phyloP scores from a whole-genome alignment of 352 stramenopile species.

The Pythium utonaiense region DNA sequence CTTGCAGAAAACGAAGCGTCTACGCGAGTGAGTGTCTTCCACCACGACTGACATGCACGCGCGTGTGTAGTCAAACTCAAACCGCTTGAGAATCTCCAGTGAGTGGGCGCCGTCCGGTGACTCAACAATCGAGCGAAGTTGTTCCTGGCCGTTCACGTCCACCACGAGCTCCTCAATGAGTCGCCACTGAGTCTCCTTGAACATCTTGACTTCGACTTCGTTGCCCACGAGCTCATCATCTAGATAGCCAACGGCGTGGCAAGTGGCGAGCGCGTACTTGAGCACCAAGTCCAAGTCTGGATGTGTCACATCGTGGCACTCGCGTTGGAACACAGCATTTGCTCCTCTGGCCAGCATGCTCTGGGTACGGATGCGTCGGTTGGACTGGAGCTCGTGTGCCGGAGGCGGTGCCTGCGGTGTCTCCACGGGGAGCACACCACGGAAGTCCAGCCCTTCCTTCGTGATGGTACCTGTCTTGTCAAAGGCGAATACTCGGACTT shows the following conservation, averaged over 20 bases:
- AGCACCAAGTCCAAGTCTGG: slow-evolving; percentile 34
- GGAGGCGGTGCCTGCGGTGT: not conserved
- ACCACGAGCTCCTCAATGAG: slow-evolving; percentile 35
- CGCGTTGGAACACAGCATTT: slow-evolving; percentile 29
- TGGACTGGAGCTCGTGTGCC: slow-evolving; percentile 25
- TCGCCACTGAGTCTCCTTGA: slow-evolving; percentile 69
- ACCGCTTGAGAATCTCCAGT: slow-evolving; percentile 83
- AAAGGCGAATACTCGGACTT: slow-evolving; percentile 89
- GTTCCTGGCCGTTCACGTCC: slow-evolving; percentile 12
- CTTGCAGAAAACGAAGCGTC: slow-evolving; percentile 83
- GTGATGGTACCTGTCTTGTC: slow-evolving; percentile 93
- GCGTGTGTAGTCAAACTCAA: slow-evolving; percentile 89
- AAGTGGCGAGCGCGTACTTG: slow-evolving; percentile 71
- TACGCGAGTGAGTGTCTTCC: slow-evolving; percentile 46
- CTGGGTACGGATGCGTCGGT: not conserved
- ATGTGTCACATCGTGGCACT: slow-evolving; percentile 60
- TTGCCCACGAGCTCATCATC: slow-evolving; percentile 79
- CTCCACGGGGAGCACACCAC: slow-evolving; percentile 53
- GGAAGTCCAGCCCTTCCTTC: slow-evolving; percentile 86
- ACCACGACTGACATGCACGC: slow-evolving; percentile 92
- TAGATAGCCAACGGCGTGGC: slow-evolving; percentile 71
- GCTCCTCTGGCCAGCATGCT: not conserved
- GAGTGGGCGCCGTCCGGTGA: slow-evolving; percentile 40
- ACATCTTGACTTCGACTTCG: slow-evolving; percentile 85
- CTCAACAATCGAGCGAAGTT: slow-evolving; percentile 27